These are phyloP conservation scores for Endotrypanum monterogeii DNA, from an alignment of 208 protist species.

Conservation along the genomic window DNA sequence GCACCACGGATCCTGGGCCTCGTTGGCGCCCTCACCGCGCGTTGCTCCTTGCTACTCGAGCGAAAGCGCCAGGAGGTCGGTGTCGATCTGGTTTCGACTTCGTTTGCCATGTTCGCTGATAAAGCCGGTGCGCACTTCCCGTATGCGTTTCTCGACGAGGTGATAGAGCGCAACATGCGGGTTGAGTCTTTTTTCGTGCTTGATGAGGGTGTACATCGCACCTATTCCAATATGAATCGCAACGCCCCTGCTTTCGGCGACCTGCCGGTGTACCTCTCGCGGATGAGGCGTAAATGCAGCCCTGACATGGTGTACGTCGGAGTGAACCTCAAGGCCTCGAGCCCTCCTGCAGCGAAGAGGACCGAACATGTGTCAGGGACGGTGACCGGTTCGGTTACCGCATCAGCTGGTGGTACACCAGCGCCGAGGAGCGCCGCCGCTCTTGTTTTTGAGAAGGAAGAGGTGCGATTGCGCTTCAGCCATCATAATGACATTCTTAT, in stretches of 20 bases:
- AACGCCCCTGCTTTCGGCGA: conserved; percentile 70
- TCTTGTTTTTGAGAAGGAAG: conserved; percentile 10
- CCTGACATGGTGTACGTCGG: conserved; percentile 88
- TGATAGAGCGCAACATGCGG: conserved; percentile 53
- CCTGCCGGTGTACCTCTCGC: conserved; percentile 73
- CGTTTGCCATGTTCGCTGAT: conserved; percentile 30
- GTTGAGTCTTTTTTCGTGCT: conserved; percentile 77
- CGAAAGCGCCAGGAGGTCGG: conserved; percentile 12
- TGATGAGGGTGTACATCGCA: conserved; percentile 64
- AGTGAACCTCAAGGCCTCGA: conserved; percentile 49
- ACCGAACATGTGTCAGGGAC: not conserved
- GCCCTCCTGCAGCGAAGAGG: conserved; percentile 6
- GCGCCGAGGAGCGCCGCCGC: not conserved
- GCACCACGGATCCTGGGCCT: conserved; percentile 19
- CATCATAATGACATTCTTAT: conserved; percentile 93
- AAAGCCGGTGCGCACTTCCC: conserved; percentile 55
- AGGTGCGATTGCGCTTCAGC: conserved; percentile 32
- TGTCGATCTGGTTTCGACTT: not conserved
- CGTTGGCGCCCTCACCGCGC: conserved; percentile 6
- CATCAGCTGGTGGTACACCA: not conserved
- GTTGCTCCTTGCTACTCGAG: conserved; percentile 14
- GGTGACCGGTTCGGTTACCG: not conserved
- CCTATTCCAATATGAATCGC: conserved; percentile 66
- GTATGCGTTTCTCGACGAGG: conserved; percentile 68
- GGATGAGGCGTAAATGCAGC: conserved; percentile 88